Conservation (phyloP, 345 rosid species). For the Eutrema yunnanense region DNA sequence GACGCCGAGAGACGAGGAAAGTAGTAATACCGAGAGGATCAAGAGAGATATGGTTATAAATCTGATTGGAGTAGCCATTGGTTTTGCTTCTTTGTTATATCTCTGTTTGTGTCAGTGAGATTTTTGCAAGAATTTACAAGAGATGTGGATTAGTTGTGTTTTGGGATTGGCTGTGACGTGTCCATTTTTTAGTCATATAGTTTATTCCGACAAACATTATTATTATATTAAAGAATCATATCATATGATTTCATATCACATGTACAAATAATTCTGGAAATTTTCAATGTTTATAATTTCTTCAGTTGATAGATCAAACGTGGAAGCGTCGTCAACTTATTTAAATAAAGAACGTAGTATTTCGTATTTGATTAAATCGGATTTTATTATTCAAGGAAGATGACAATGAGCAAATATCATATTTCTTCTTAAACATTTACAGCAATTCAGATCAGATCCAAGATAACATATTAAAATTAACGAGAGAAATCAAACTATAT, state of each 20-base stretch:
- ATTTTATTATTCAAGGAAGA: too few species aligned
- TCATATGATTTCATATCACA: neutral
- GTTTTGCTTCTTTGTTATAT: neutral
- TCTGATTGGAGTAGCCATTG: neutral
- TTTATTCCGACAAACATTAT: too few species aligned
- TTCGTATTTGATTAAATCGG: too few species aligned
- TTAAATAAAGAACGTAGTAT: too few species aligned
- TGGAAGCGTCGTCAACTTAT: neutral
- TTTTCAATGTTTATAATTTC: neutral
- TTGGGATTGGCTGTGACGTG: neutral
- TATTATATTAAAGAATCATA: neutral
- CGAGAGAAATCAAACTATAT: slow-evolving; percentile 4
- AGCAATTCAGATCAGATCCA: neutral
- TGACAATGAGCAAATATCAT: too few species aligned
- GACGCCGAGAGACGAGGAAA: neutral
- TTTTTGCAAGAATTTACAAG: neutral
- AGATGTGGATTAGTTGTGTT: neutral
- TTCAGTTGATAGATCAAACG: neutral
- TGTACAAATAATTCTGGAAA: neutral
- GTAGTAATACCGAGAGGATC: neutral
- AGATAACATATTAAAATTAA: neutral
- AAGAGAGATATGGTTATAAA: neutral
- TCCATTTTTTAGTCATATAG: neutral
- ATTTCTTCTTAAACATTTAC: slow-evolving; percentile 15
- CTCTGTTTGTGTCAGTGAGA: neutral